Conservation (phyloP, 2,329 filamentous ascomycete genomes). For the Alternaria brassicae region DNA sequence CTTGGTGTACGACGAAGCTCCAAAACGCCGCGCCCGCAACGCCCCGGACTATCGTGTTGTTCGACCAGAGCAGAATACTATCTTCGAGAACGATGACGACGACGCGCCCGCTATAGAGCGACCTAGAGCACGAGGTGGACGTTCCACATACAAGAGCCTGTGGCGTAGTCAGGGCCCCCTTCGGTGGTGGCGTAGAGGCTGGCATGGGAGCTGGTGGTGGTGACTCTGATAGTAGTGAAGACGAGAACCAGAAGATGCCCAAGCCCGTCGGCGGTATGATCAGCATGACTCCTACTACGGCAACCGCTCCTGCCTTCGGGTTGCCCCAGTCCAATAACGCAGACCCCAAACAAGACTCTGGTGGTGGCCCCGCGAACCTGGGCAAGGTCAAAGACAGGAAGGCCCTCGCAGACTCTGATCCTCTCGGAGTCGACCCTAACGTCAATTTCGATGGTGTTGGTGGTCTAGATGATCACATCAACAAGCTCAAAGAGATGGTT, state of each 20-base stretch:
- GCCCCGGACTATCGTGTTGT: conserved; percentile 87
- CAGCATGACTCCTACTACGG: conserved; percentile 67
- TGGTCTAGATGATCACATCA: conserved; percentile 90
- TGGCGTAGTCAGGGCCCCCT: conserved; percentile 93
- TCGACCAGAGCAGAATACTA: conserved; percentile 72
- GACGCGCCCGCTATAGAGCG: conserved; percentile 72
- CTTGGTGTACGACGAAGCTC: conserved; percentile 61
- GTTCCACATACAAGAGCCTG: conserved; percentile 71
- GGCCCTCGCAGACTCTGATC: conserved; percentile 89
- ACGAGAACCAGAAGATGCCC: conserved; percentile 74
- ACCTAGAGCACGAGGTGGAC: conserved; percentile 68
- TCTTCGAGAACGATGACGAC: conserved; percentile 79
- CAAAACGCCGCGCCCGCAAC: conserved; percentile 69
- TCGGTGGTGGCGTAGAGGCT: conserved; percentile 83
- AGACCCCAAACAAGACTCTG: conserved; percentile 62
- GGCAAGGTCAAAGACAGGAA: conserved; percentile 95
- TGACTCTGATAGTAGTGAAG: conserved; percentile 96
- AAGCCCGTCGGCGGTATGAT: conserved; percentile 66
- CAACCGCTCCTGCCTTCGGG: conserved; percentile 58
- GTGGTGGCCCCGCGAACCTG: conserved; percentile 77
- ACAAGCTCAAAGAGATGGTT: conserved; percentile 98
- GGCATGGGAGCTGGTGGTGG: conserved; percentile 78
- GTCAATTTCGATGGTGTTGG: conserved; percentile 96
- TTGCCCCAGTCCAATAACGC: conserved; percentile 65
- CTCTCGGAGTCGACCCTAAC: conserved; percentile 87